A percentile compares a stretch with the other conserved stretches of the same genome.
phyloP scores from a whole-genome alignment of 257 asterid genomes.

The Agastache rugosa region DNA sequence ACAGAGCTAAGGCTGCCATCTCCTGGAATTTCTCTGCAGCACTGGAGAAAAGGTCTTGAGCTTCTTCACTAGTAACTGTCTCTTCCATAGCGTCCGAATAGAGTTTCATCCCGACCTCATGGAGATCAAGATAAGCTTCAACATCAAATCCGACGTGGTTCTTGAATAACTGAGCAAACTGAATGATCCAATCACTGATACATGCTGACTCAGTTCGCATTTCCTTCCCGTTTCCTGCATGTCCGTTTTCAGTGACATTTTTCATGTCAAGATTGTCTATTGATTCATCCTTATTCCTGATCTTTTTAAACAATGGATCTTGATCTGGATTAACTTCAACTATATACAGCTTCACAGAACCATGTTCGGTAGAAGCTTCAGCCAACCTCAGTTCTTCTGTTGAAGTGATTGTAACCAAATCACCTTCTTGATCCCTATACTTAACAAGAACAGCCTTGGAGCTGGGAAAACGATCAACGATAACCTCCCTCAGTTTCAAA shows the following conservation, averaged over 20 bases:
- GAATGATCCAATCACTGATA: constrained; percentile 78
- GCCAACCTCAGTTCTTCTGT: constrained; percentile 86
- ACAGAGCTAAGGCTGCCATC: constrained; percentile 86
- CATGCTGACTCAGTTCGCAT: constrained; percentile 49
- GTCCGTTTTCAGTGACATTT: constrained; percentile 47
- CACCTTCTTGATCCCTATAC: constrained; percentile 90
- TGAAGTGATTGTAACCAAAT: constrained; percentile 79
- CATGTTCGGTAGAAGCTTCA: constrained; percentile 65
- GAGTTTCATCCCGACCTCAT: constrained; percentile 75
- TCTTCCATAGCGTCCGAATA: constrained; percentile 86
- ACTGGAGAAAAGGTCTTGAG: constrained; percentile 61
- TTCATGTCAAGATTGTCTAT: constrained; percentile 29
- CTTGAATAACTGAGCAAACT: constrained; percentile 76
- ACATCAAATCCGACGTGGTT: constrained; percentile 71
- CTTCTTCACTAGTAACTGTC: constrained; percentile 79
- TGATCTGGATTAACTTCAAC: constrained; percentile 71
- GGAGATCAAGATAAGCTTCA: constrained; percentile 78
- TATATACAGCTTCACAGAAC: constrained; percentile 67
- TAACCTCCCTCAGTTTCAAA: constrained; percentile 60
- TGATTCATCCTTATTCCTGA: constrained; percentile 38
- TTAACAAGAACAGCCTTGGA: constrained; percentile 65
- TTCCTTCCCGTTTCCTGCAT: constrained; percentile 38
- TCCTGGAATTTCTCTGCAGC: constrained; percentile 85
- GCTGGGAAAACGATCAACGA: constrained; percentile 63
- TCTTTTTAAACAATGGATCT: constrained; percentile 63